These are phyloP conservation scores for Bretschneidera sinensis DNA, from an alignment of 345 rosid species.

Conservation along the genomic window DNA sequence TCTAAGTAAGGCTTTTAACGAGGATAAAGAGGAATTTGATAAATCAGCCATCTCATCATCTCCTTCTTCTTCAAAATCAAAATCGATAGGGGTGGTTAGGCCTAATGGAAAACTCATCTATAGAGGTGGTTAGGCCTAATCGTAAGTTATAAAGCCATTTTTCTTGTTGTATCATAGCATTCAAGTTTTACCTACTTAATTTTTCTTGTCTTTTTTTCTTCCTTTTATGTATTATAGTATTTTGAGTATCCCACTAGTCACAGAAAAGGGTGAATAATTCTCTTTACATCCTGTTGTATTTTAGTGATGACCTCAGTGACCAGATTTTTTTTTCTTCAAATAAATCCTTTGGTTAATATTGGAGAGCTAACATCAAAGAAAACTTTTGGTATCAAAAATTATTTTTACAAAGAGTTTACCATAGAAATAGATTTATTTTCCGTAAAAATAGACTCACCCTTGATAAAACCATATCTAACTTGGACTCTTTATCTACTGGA, in stretches of 20 bases:
- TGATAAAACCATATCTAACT: no score
- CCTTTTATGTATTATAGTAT: background rate
- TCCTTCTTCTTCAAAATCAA: slow-evolving; percentile 42
- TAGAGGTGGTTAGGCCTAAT: background rate
- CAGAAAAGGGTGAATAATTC: background rate
- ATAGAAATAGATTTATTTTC: no score
- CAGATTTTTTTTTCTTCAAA: no score
- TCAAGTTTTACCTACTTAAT: background rate
- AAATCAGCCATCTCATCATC: slow-evolving; percentile 44
- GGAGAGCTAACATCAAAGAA: no score
- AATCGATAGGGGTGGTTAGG: slow-evolving; percentile 17
- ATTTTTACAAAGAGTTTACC: no score
- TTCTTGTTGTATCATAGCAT: slow-evolving; percentile 5
- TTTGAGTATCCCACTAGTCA: background rate
- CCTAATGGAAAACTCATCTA: slow-evolving; percentile 24
- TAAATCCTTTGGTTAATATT: no score
- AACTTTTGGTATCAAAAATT: no score
- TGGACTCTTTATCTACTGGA: no score
- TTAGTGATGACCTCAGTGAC: background rate
- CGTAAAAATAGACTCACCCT: no score
- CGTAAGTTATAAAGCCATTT: background rate
- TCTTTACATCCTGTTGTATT: background rate
- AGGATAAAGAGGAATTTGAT: slow-evolving; percentile 55
- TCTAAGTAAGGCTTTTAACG: slow-evolving; percentile 51
- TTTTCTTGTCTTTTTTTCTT: background rate